These are phyloP conservation scores for Fusarium sp. DNA, from an alignment of 2,329 filamentous ascomycete genomes.

Conservation along the genomic window DNA sequence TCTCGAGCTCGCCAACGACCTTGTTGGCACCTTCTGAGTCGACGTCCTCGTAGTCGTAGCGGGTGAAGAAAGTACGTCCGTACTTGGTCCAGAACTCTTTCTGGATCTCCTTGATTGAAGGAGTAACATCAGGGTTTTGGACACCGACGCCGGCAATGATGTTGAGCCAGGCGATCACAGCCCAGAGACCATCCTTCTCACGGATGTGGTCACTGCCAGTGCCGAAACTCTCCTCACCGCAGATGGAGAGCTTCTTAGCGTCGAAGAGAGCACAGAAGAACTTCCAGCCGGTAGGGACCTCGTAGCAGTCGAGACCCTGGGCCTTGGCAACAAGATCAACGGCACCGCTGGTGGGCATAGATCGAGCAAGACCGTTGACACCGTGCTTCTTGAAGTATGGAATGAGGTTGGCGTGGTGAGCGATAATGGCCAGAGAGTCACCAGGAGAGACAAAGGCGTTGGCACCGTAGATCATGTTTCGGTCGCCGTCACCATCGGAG, in stretches of 20 bases:
- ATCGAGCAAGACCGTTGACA: constrained; percentile 93
- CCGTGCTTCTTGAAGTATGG: constrained; percentile 99
- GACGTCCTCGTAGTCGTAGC: constrained; percentile 97
- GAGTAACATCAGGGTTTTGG: constrained; percentile 81
- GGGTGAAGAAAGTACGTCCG: constrained; percentile 98
- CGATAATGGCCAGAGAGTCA: constrained; percentile 97
- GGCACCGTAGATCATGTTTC: constrained; percentile 99
- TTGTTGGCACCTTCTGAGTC: constrained; percentile 92
- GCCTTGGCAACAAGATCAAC: constrained; percentile 97
- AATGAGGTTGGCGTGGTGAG: constrained; percentile 95
- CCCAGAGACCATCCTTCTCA: constrained; percentile 99
- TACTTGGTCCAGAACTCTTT: constrained; percentile 97
- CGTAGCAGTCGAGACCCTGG: constrained; percentile 91
- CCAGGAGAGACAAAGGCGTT: constrained; percentile 97
- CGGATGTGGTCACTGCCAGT: constrained; percentile 99
- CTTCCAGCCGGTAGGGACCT: constrained; percentile 99
- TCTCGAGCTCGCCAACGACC: constrained; percentile 84
- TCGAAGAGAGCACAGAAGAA: constrained; percentile 98
- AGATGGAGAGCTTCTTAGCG: constrained; percentile 96
- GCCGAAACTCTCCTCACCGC: constrained; percentile 97
- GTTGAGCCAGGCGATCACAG: constrained; percentile 97
- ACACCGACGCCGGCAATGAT: constrained; percentile 95
- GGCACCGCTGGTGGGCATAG: constrained; percentile 96
- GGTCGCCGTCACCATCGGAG: constrained; percentile 96
- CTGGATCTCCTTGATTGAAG: constrained; percentile 96